Percentiles rank a stretch among this genome's conserved stretches.
phyloP scores from a whole-genome alignment of 129 eudicot species.

The Flaveria robusta region DNA sequence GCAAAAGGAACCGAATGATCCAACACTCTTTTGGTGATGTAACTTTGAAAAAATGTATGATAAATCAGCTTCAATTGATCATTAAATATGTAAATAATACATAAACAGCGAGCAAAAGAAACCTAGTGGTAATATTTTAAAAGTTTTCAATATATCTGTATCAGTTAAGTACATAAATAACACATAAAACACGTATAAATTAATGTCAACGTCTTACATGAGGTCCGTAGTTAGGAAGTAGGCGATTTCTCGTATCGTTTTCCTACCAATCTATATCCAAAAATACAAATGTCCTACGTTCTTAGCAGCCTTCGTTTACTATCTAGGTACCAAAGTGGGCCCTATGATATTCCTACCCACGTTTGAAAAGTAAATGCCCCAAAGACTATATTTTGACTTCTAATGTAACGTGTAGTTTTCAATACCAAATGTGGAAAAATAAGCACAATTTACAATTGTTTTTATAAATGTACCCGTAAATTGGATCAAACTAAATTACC shows the following conservation, averaged over 20 bases:
- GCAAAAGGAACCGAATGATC: background rate
- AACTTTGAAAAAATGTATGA: no score
- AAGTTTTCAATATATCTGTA: no score
- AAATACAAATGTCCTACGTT: background rate
- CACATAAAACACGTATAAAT: no score
- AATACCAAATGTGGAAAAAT: conserved; percentile 18
- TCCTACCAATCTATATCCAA: background rate
- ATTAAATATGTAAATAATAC: no score
- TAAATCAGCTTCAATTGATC: no score
- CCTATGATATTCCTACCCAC: conserved; percentile 31
- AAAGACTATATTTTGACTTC: conserved; percentile 31
- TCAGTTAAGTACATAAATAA: no score
- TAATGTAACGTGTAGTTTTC: conserved; percentile 17
- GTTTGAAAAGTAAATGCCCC: conserved; percentile 13
- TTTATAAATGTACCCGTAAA: no score
- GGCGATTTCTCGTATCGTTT: conserved; percentile 32
- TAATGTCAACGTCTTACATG: background rate
- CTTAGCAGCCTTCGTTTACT: conserved; percentile 36
- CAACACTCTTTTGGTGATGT: no score
- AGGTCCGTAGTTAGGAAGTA: background rate
- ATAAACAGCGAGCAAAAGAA: no score
- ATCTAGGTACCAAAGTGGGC: conserved; percentile 31
- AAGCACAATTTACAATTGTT: background rate
- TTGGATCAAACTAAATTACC: no score
- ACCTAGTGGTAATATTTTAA: no score